Base-by-base conservation (phyloP, 179 eudicot genomes). In the Carnegiea gigantea region DNA sequence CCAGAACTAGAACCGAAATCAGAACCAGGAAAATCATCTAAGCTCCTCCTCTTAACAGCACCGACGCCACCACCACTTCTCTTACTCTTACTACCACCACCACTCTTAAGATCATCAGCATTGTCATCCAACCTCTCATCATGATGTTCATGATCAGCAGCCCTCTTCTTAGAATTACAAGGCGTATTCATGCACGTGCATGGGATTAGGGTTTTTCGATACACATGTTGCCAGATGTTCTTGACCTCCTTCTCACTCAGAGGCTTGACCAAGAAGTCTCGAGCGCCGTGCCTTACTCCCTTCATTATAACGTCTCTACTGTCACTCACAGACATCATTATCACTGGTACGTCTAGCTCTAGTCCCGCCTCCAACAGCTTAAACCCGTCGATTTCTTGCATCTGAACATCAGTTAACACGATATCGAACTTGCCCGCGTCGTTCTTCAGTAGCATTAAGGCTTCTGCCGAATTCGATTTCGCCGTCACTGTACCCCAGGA, bases 191-290 rank as follows among this genome's bases (percentile, higher is more conserved):
- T 48, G 53, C 53, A 48, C 11, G 30, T 10, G 71, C 62, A 80
- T 5, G 24, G 28, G n/a, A 14, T 9, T 20, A 82, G 26, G 14
- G 48, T 77, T 5, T 87, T 84, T 4, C 87, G 82, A 30, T 49
- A 77, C 0, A 87, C 85, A 51, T 87, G 89, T 73, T 84, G 83
- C 89, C 89, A 87, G 36, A 87, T 82, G 40, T 51, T 67, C 71
- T 82, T 54, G 33, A 87, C 44, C 7, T 78, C 80, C 20, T 64
- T 49, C 4, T 51, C 11, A 20, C 80, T 53, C 49, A 87, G 65
- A 0, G 89, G 89, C 57, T 87, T 87, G 18, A 75, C 9, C 67
- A 87, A 77, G 78, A 30, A 82, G 43, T 78, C 75, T 0, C 75
- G 73, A 15, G 89, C 85, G 2, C 87, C 89, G 6, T 79, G 65